Base-by-base conservation (phyloP, 2,329 filamentous ascomycete genomes). In the Talaromyces sp. region DNA sequence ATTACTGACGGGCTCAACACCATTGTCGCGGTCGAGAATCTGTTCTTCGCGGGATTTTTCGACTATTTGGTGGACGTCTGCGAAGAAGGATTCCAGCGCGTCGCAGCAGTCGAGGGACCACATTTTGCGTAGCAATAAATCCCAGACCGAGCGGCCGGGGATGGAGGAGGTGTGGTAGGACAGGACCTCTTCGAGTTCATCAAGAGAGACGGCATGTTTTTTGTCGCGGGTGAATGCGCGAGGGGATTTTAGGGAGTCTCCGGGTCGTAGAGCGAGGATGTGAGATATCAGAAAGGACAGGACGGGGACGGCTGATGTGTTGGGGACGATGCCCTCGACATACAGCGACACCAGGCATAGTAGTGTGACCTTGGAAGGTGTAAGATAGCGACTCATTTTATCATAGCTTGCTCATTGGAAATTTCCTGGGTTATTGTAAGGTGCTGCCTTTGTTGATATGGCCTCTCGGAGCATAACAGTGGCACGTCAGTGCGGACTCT, bases 71-170 rank as follows among this genome's bases (percentile, higher is more conserved):
- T 81, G 78, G 17, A 90, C 82, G 25, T 80, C 80, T 34, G 85
- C 84, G 73, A 96, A 91, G 75, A 96, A 94, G 1, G 83, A 81
- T 72, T 93, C 88, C n/a, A 98, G 79, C 0, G 88, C 86, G 78
- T 98, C 87, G 11, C 96, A 85, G 22, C 90, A 94, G 73, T 93
- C 88, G 69, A 98, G 87, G 17, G 85, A 84, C 94, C 95, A 98
- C 27, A 98, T 81, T 68, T 88, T 89, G 64, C 87, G 86, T 13
- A 98, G 84, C 65, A 97, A 91, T 1, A 90, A 81, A 73, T 98
- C 93, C 88, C 93, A 95, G n/a, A 97, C 79, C n/a, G 86, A 89
- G 58, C 91, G 85, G 2, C 92, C 92, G 0, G 92, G 90, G 65
- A 92, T 79, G 8, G 77, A 82, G 1, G 84, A 86, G 13, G 78